These are phyloP conservation scores for Chaetothyriales sp. DNA, from an alignment of 2,329 filamentous ascomycete genomes.

Conservation along the genomic window DNA sequence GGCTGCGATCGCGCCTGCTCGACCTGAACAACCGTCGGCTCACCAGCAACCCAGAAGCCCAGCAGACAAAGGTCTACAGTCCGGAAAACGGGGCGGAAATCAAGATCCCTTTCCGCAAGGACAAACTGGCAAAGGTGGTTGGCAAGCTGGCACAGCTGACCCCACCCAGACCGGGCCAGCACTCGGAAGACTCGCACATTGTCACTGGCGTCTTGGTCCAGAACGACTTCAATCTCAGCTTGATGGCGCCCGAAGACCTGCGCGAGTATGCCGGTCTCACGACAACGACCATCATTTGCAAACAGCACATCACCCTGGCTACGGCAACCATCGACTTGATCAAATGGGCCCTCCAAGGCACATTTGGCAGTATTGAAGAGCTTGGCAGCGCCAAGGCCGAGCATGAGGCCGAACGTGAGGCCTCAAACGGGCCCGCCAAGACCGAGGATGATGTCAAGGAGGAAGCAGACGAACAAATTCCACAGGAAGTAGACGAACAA, in stretches of 20 bases:
- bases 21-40: conserved; percentile 57
- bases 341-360: conserved; percentile 84
- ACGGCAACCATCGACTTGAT: conserved; percentile 85
- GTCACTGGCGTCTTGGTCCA: conserved; percentile 88
- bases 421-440: conserved; percentile 7
- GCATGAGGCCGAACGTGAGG: conserved; percentile 1
- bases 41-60: conserved; percentile 45
- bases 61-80: conserved; percentile 82
- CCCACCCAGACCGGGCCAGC: conserved; percentile 41
- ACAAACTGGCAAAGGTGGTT: conserved; percentile 92
- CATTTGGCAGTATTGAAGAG: conserved; percentile 71
- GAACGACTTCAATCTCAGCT: conserved; percentile 90
- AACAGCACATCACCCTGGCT: conserved; percentile 74
- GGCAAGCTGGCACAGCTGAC: conserved; percentile 76
- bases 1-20: conserved; percentile 83
- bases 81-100: conserved; percentile 92
- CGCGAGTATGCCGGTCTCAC: conserved; percentile 94
- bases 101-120: conserved; percentile 84
- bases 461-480: conserved; percentile 33
- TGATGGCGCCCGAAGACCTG: conserved; percentile 94
- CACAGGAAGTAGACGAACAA: conserved; percentile 35
- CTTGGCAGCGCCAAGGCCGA: conserved; percentile 20
- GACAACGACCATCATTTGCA: conserved; percentile 86
- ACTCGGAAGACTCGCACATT: conserved; percentile 40
- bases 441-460: conserved; percentile 20